Conservation (phyloP, 345 rosid genomes). For the Gossypium mustelinum region DNA sequence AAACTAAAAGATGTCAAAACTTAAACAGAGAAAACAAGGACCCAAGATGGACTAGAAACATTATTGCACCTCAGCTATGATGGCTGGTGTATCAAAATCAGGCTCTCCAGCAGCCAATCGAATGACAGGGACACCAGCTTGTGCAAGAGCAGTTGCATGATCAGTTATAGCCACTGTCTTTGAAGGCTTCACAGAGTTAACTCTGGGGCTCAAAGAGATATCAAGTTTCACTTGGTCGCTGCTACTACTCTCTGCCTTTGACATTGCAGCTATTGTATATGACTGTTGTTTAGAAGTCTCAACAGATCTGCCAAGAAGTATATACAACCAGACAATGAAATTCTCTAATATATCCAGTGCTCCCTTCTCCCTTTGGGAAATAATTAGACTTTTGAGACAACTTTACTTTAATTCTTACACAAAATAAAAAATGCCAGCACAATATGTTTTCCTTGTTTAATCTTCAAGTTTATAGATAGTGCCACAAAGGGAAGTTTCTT, state of each 20-base stretch:
- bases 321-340: background rate
- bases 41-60: background rate
- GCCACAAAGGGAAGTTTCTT: background rate
- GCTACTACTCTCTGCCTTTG: conserved; percentile 39
- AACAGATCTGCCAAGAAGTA: conserved; percentile 30
- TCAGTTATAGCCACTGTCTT: conserved; percentile 92
- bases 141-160: conserved; percentile 84
- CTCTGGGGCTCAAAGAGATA: conserved; percentile 73
- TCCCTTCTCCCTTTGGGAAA: background rate
- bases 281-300: conserved; percentile 25
- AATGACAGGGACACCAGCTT: conserved; percentile 85
- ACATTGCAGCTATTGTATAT: conserved; percentile 34
- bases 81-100: conserved; percentile 83
- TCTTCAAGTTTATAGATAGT: background rate
- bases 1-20: background rate
- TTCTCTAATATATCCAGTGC: background rate
- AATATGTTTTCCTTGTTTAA: background rate
- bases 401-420: background rate
- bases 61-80: conserved; percentile 63
- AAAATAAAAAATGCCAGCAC: background rate
- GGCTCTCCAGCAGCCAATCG: conserved; percentile 98
- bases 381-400: background rate
- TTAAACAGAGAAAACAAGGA: background rate
- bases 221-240: conserved; percentile 47
- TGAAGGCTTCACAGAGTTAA: conserved; percentile 77